These are phyloP conservation scores for Paraphoma sp. DNA, from an alignment of 2,329 filamentous ascomycete genomes.

Conservation along the genomic window DNA sequence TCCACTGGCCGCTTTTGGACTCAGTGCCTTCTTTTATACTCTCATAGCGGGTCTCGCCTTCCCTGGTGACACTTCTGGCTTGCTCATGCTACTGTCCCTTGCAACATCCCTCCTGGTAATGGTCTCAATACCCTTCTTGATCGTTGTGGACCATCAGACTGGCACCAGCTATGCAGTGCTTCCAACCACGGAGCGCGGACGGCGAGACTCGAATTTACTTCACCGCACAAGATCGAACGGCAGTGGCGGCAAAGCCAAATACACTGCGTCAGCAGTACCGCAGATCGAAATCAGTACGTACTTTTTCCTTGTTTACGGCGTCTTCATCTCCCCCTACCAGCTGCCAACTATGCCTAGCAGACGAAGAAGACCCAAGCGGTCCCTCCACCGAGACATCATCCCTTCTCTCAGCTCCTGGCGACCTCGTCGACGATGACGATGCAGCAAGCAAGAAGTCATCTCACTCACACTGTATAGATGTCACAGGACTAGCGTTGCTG, in stretches of 20 bases:
- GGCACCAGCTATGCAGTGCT: conserved; percentile 64
- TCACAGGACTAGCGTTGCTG: conserved; percentile 81
- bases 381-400: conserved; percentile 79
- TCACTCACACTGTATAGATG: conserved; percentile 84
- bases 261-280: conserved; percentile 44
- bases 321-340: conserved; percentile 24
- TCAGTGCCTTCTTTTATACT: conserved; percentile 97
- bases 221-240: conserved; percentile 57
- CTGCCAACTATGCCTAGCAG: conserved; percentile 45
- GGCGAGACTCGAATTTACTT: conserved; percentile 53
- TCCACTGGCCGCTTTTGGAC: conserved; percentile 87
- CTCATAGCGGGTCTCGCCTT: conserved; percentile 77
- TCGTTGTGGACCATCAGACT: conserved; percentile 71
- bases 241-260: conserved; percentile 36
- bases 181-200: conserved; percentile 56
- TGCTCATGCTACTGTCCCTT: conserved; percentile 79
- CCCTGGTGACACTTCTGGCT: conserved; percentile 80
- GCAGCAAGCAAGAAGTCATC: conserved; percentile 69
- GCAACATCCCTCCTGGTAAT: conserved; percentile 81
- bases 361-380: conserved; percentile 44
- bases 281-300: conserved; percentile 70
- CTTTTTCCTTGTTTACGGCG: conserved; percentile 15
- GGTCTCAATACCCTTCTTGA: conserved; percentile 82
- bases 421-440: conserved; percentile 55
- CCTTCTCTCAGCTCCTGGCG: conserved; percentile 72